Evolutionary conservation across 768 basidiomycete species (phyloP), one percentile per base, ranked within the genome.

Genomic region (Suillus clintonianus): DNA sequence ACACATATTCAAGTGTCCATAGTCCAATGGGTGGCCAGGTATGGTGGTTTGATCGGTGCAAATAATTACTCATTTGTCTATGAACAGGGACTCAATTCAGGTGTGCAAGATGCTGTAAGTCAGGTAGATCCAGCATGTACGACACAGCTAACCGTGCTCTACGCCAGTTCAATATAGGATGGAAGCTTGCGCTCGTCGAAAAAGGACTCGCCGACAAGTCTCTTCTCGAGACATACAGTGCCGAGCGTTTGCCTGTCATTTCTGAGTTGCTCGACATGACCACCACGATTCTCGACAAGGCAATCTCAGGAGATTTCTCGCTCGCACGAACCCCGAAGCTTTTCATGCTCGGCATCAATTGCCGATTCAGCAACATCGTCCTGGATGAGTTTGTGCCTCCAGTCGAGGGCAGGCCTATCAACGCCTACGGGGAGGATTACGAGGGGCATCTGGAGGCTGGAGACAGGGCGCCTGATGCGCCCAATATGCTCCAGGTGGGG

Each of bases 161-260:
- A 15, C 2, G 11, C 53, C 19, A 68, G 59, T 66, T 69, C n/a
- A 73, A 74, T 41, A 59, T 74, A 6, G 65, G 62, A 2, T 71
- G 70, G 71, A 72, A 72, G 61, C 62, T 73, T 39, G 67, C 72
- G 30, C 56, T 75, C 48, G 71, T 71, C 39, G 62, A 67, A 34
- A 69, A 67, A 27, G 64, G 63, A 14, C 65, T 71, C 19, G 64
- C 71, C 15, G 64, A 65, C 3, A 60, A 64, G 10, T 62, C 70
- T 11, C 67, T 75, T 11, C 76, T 82, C 9, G 66, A 74, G 39
- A 73, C 78, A 0, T 82, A 83, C 60, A 70, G 67, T n/a, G 67
- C 74, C n/a, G 81, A 82, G 66, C 78, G 82, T 24, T 58, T 81
- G 37, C 80, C 76, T 5, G 78, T 82, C 37, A 78, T 81, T 53